Base-by-base conservation (phyloP, 352 stramenopile species). In the Pilasporangium apinafurcum region DNA sequence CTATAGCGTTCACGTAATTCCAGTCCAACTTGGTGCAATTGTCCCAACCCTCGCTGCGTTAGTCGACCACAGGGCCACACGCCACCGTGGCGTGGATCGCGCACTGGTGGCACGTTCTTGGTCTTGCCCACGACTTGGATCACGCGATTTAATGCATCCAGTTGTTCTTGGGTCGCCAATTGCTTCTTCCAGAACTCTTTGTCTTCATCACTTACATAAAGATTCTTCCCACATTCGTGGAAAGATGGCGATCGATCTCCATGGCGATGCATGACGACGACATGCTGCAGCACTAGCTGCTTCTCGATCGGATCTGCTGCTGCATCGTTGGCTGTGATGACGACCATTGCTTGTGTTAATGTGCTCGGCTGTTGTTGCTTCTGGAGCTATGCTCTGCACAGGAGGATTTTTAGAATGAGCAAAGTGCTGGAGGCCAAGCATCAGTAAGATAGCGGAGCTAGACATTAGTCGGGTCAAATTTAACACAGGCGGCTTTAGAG, bases 241-340 rank as follows among this genome's bases (percentile, higher is more conserved):
- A 63, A 44, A 18, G 62, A 38, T 6, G 57, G 57, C 16, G 57
- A 52, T 9, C 57, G 53, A 28, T 67, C 57, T 26, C 57, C 57
- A 45, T 67, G 57, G 25, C 57, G 57, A 24, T 63, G 53, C 29
- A 60, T 47, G 14, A 67, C 12, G 14, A 56, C 18, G 13, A 67
- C 46, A 28, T 62, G 53, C 26, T 44, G 47, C 34, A 67, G 49
- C 50, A 47, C 37, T 22, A 60, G 44, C 31, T 56, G 14, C n/a
- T n/a, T n/a, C n/a, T n/a, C n/a, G n/a, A n/a, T n/a, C n/a, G n/a
- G n/a, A n/a, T n/a, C n/a, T n/a, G n/a, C n/a, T n/a, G n/a, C n/a
- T n/a, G n/a, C n/a, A n/a, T n/a, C n/a, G n/a, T n/a, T n/a, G n/a
- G n/a, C n/a, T n/a, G n/a, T n/a, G n/a, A n/a, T n/a, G n/a, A n/a